These are phyloP conservation scores for Yamadazyma atmosphaerica DNA, from an alignment of 1,139 yeast genomes.

Conservation along the genomic window DNA sequence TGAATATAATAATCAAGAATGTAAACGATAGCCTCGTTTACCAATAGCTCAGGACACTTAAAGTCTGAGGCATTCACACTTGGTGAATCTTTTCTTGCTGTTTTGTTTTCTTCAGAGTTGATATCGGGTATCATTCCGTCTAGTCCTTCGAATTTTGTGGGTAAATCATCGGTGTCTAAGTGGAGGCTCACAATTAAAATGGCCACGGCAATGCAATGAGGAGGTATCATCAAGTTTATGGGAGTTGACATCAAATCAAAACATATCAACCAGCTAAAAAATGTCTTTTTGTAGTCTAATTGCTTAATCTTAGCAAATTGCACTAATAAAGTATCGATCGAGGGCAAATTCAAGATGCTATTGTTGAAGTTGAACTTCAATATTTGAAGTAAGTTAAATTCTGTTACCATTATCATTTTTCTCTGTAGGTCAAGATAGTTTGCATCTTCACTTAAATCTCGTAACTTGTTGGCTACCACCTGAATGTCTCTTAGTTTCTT, in stretches of 20 bases:
- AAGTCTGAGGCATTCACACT: constrained; percentile 41
- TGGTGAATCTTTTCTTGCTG: constrained; percentile 23
- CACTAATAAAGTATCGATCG: constrained; percentile 67
- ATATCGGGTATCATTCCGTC: constrained; percentile 1
- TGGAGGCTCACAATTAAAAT: constrained; percentile 47
- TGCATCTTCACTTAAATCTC: constrained; percentile 29
- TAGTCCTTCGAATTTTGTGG: constrained; percentile 19
- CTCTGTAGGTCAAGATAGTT: constrained; percentile 49
- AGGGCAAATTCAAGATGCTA: constrained; percentile 40
- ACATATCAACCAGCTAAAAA: constrained; percentile 72
- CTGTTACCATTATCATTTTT: constrained; percentile 54
- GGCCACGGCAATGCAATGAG: constrained; percentile 79
- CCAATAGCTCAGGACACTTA: constrained; percentile 51
- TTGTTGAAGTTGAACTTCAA: constrained; percentile 74
- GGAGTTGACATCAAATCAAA: constrained; percentile 78
- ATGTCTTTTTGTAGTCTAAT: constrained; percentile 45
- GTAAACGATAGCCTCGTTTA: constrained; percentile 61
- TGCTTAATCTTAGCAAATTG: constrained; percentile 61
- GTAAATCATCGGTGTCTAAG: constrained; percentile 39
- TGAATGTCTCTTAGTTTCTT: constrained; percentile 71
- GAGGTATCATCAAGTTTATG: constrained; percentile 68
- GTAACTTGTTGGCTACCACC: constrained; percentile 38
- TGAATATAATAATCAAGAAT: constrained; percentile 63
- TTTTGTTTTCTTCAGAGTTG: constrained; percentile 14
- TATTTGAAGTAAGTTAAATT: constrained; percentile 72